Conservation (phyloP, 192 early-diverging fungal species). For the Backusella morwellensis region DNA sequence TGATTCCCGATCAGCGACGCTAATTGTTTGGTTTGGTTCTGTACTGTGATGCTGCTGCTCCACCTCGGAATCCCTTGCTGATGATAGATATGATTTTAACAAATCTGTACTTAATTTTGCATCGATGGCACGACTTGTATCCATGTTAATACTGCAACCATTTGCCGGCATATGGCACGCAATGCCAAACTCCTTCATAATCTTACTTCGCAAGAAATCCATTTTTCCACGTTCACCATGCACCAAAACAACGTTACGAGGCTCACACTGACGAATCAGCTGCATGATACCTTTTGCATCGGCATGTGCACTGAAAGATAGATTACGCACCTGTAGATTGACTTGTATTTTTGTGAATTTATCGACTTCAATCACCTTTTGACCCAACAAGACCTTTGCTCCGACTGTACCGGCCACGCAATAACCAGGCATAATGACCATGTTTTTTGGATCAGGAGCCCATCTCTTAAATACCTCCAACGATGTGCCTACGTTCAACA, state of each 20-base stretch:
- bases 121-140: conserved; percentile 64
- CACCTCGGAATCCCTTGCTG: conserved; percentile 6
- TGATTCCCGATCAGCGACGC: neutral
- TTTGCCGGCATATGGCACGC: conserved; percentile 89
- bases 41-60: neutral
- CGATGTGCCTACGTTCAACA: conserved; percentile 96
- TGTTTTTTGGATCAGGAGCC: conserved; percentile 89
- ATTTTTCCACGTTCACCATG: conserved; percentile 94
- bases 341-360: conserved; percentile 70
- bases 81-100: conserved; percentile 42
- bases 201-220: conserved; percentile 76
- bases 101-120: conserved; percentile 51
- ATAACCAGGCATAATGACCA: conserved; percentile 98
- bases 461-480: conserved; percentile 96
- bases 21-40: neutral
- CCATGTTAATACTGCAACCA: conserved; percentile 70
- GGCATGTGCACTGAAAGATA: conserved; percentile 97
- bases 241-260: conserved; percentile 89
- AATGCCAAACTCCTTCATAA: conserved; percentile 80
- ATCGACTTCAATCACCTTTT: conserved; percentile 86
- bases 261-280: conserved; percentile 86
- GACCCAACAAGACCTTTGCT: conserved; percentile 86
- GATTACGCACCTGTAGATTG: conserved; percentile 89
- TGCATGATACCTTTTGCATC: conserved; percentile 98
- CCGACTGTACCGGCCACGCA: conserved; percentile 97